These are phyloP conservation scores for Fusarium secorum DNA, from an alignment of 2,329 filamentous ascomycete genomes.

Conservation along the genomic window DNA sequence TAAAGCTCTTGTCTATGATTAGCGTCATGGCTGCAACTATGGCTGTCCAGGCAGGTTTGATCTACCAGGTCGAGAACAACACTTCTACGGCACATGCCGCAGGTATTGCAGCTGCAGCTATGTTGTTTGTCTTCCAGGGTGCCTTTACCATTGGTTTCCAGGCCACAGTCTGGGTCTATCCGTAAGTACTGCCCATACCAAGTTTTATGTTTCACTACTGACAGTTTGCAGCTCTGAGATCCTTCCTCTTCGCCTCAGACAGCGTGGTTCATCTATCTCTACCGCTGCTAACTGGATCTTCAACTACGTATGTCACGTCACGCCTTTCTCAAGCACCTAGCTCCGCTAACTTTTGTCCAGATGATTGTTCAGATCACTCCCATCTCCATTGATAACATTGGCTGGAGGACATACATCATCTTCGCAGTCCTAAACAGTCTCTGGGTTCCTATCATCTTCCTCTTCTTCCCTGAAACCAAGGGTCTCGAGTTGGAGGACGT, in stretches of 20 bases:
- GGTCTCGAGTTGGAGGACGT: constrained; percentile 58
- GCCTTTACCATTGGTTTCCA: constrained; percentile 52
- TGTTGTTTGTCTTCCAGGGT: constrained; percentile 53
- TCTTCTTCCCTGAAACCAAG: constrained; percentile 59
- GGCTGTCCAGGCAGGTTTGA: constrained; percentile 51
- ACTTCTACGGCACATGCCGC: constrained; percentile 44
- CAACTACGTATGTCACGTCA: constrained; percentile 43
- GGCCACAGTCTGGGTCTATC: constrained; percentile 48
- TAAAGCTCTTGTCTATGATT: constrained; percentile 50
- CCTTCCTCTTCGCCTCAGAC: constrained; percentile 43
- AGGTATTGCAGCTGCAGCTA: constrained; percentile 51
- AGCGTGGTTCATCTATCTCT: constrained; percentile 45
- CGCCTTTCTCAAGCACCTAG: accelerated
- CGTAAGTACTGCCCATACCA: constrained; percentile 3
- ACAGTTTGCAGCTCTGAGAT: constrained; percentile 42
- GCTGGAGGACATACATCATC: constrained; percentile 58
- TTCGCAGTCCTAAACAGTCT: constrained; percentile 55
- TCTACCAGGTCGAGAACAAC: constrained; percentile 50
- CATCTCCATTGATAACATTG: constrained; percentile 49
- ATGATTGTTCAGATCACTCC: constrained; percentile 35
- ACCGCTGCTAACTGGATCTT: constrained; percentile 48
- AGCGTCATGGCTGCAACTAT: constrained; percentile 52
- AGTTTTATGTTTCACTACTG: not conserved
- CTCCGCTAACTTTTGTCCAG: not conserved
- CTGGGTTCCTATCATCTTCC: constrained; percentile 45